These are phyloP conservation scores for Colletotrichum magnum DNA, from an alignment of 2,329 filamentous ascomycete genomes.

Conservation along the genomic window DNA sequence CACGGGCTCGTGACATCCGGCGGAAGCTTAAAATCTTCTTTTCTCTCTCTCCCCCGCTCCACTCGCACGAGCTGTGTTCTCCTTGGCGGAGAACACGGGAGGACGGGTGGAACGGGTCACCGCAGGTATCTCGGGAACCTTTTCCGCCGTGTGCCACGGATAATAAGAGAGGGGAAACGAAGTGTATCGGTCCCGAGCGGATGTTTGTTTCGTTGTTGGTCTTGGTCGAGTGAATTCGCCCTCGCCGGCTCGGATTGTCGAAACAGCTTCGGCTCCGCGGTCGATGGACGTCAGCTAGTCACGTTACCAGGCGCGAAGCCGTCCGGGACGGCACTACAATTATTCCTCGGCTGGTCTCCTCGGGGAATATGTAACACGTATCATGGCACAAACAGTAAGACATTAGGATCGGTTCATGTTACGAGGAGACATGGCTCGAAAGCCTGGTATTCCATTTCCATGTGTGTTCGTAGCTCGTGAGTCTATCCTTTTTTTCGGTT, in stretches of 20 bases:
- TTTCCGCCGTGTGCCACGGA: no score
- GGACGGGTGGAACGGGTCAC: neutral
- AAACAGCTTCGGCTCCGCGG: neutral
- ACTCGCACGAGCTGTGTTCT: neutral
- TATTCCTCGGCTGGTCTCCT: neutral
- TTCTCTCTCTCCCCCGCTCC: neutral
- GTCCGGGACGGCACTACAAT: neutral
- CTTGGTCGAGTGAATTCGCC: neutral
- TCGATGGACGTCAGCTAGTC: neutral
- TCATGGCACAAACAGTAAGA: neutral
- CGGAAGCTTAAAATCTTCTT: conserved; percentile 13
- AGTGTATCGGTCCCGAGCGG: no score
- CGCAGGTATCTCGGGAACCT: no score
- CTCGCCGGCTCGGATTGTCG: neutral
- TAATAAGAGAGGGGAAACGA: no score
- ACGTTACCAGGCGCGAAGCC: neutral
- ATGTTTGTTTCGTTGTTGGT: no score
- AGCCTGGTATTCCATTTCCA: conserved; percentile 39
- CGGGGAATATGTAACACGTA: neutral
- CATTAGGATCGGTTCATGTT: neutral
- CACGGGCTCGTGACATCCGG: conserved; percentile 19
- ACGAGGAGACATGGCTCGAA: conserved; percentile 3
- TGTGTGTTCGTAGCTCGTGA: conserved; percentile 45
- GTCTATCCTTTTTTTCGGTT: conserved; percentile 42
- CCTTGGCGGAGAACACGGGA: neutral